Percentiles rank a stretch among this genome's conserved stretches.
phyloP scores from a whole-genome alignment of 2,329 filamentous ascomycete genomes.

The Endothia cerciana region DNA sequence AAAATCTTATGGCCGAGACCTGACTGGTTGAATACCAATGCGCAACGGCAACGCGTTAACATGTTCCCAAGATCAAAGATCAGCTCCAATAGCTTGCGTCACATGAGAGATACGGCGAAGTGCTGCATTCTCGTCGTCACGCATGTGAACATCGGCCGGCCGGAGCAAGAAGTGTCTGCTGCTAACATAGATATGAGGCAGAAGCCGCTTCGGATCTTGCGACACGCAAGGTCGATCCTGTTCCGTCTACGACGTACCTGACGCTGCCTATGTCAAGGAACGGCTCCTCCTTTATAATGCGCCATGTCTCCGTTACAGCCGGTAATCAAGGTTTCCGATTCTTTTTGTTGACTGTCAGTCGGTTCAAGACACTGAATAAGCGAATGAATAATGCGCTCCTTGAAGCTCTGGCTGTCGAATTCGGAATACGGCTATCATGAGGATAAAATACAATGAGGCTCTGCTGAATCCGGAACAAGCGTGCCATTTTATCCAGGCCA shows the following conservation, averaged over 20 bases:
- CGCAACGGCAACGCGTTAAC: background rate
- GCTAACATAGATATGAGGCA: background rate
- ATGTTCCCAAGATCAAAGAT: background rate
- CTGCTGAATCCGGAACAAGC: background rate
- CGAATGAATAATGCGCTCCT: background rate
- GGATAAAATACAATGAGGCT: background rate
- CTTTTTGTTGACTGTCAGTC: background rate
- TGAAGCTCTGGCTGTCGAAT: background rate
- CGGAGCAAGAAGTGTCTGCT: background rate
- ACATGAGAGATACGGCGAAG: background rate
- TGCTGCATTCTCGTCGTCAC: background rate
- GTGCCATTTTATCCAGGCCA: background rate
- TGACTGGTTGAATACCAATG: background rate
- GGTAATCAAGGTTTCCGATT: background rate
- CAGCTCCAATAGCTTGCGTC: background rate
- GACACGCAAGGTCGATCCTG: background rate
- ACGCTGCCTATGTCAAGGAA: background rate
- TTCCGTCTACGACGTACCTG: background rate
- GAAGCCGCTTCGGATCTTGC: conserved; percentile 1
- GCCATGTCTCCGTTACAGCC: background rate
- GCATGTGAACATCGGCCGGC: background rate
- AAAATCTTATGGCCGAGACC: background rate
- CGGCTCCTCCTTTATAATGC: background rate
- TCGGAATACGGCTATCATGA: background rate
- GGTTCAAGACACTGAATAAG: background rate